A percentile compares a stretch with the other conserved stretches of the same genome.
These are phyloP conservation scores for Mycena epipterygia DNA, from an alignment of 768 basidiomycete species.

Conservation along the genomic window DNA sequence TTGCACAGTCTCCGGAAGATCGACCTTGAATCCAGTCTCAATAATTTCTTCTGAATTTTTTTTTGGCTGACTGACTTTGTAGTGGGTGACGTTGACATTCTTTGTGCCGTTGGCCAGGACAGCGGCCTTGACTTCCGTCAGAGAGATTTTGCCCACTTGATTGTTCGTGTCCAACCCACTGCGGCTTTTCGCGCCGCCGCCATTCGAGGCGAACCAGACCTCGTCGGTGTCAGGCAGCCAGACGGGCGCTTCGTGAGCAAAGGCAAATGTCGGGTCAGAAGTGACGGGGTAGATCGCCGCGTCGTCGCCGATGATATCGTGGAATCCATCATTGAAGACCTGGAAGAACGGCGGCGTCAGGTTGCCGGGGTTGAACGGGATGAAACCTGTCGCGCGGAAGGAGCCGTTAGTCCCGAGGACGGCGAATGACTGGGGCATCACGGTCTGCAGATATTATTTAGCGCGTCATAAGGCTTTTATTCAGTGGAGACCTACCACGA, in stretches of 20 bases:
- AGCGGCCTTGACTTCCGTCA: neutral
- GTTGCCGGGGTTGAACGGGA: neutral
- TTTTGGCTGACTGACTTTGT: too few relatives aligned
- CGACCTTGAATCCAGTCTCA: slow-evolving; percentile 59
- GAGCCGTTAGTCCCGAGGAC: neutral
- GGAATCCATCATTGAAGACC: neutral
- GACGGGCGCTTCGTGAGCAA: slow-evolving; percentile 5
- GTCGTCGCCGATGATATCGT: neutral
- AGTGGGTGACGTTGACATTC: neutral
- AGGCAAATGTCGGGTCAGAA: slow-evolving; percentile 3
- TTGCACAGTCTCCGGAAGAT: slow-evolving; percentile 68
- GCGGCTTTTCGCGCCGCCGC: neutral
- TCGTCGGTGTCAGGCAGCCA: neutral
- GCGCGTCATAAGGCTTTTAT: neutral
- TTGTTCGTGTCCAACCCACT: neutral
- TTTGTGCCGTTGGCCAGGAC: neutral
- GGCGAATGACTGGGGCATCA: neutral
- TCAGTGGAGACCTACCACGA: neutral
- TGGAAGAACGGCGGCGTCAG: neutral
- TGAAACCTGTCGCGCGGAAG: neutral
- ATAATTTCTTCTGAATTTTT: too few relatives aligned
- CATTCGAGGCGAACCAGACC: neutral
- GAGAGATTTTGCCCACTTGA: neutral
- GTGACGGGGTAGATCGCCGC: neutral
- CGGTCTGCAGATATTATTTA: neutral